Evolutionary conservation across 352 stramenopile species (phyloP).

Genomic region (Elongisporangium senticosum): DNA sequence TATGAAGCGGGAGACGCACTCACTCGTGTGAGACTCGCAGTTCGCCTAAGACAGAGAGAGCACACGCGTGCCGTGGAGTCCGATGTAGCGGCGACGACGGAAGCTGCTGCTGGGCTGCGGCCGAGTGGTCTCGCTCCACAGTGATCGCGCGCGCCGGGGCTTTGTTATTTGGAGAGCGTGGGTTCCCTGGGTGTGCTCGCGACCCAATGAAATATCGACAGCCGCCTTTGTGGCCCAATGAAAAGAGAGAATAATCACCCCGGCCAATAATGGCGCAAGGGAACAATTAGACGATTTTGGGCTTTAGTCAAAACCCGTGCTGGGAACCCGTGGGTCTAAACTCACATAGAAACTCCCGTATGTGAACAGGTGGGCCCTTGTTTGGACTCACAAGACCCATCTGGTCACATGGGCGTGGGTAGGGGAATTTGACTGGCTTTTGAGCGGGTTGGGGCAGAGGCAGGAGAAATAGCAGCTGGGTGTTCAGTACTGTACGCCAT

Average conservation of each 20-base stretch:
- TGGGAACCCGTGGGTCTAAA: not conserved
- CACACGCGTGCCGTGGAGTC: not conserved
- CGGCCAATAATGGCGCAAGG: not conserved
- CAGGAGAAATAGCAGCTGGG: constrained; percentile 1
- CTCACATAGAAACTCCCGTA: not conserved
- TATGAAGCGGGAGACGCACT: not conserved
- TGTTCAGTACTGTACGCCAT: not conserved
- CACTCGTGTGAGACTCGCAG: not conserved
- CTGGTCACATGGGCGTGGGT: not conserved
- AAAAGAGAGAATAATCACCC: not conserved
- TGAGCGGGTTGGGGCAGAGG: constrained; percentile 1
- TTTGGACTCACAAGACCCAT: not conserved
- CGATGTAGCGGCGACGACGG: not conserved
- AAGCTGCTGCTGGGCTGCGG: not conserved
- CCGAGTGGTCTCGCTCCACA: not conserved
- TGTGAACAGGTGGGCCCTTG: not conserved
- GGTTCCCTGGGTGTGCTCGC: not conserved
- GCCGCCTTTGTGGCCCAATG: not conserved
- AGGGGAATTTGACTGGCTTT: not conserved
- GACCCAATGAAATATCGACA: not conserved
- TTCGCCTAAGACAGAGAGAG: not conserved
- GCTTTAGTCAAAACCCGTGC: not conserved
- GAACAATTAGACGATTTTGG: not conserved
- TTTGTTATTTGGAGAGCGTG: not conserved
- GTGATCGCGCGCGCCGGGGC: not conserved